phyloP scores from a whole-genome alignment of 164 flowering plant species.

The Vitis amurensis region DNA sequence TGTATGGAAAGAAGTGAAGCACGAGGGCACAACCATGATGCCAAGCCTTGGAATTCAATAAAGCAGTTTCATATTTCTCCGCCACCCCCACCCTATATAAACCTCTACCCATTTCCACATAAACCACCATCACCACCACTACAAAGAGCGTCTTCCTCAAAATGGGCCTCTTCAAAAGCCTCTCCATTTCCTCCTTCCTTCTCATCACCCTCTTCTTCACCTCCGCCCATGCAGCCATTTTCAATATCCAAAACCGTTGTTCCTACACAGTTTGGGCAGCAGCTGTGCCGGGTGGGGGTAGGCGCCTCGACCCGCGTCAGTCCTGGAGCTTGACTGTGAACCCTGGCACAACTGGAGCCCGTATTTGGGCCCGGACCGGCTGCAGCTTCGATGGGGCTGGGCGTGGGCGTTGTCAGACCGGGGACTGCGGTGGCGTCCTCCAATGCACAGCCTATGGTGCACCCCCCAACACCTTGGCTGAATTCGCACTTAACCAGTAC shows the following conservation, averaged over 20 bases:
- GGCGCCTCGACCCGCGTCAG: constrained; percentile 13
- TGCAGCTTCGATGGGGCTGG: constrained; percentile 23
- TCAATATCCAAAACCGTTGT: constrained; percentile 20
- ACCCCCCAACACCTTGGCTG: constrained; percentile 32
- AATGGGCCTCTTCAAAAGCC: constrained; percentile 5
- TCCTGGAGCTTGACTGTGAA: constrained; percentile 23
- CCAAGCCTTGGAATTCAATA: no score
- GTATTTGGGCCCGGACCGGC: constrained; percentile 26
- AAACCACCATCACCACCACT: no score
- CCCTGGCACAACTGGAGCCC: constrained; percentile 22
- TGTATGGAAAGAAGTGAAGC: no score
- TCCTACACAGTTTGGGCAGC: constrained; percentile 36
- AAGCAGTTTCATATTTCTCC: no score
- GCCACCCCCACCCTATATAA: no score
- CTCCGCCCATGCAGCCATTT: constrained; percentile 14
- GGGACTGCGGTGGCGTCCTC: constrained; percentile 24
- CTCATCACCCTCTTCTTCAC: neutral
- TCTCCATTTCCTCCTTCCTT: constrained; percentile 1
- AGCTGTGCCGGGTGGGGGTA: constrained; percentile 29
- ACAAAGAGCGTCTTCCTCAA: neutral
- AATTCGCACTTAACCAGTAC: constrained; percentile 21
- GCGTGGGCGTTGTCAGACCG: constrained; percentile 22
- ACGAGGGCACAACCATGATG: no score
- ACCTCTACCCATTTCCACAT: no score
- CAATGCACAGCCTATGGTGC: constrained; percentile 18